A percentile compares a stretch with the other conserved stretches of the same genome.
Evolutionary conservation across 2,329 filamentous ascomycete genomes (phyloP).

Genomic region (Diaporthe eres): DNA sequence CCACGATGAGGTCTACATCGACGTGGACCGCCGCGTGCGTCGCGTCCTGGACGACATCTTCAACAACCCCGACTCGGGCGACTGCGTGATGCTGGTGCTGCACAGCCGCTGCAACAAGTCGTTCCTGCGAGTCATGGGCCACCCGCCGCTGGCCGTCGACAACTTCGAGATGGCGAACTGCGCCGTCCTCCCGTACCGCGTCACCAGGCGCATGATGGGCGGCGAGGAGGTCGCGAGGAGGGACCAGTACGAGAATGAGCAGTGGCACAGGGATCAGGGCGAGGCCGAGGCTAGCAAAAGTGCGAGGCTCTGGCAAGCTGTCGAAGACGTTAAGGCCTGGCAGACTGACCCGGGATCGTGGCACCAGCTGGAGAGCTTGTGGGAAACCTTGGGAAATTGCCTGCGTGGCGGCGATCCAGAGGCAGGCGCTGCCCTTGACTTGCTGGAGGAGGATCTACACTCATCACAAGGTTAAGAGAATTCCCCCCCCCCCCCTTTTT

Average conservation of each 20-base stretch:
- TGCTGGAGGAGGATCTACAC: not conserved
- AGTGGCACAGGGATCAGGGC: not conserved
- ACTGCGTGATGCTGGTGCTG: constrained; percentile 36
- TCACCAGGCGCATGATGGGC: constrained; percentile 11
- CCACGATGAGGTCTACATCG: constrained; percentile 34
- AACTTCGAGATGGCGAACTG: constrained; percentile 31
- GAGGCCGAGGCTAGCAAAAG: not conserved
- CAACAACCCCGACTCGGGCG: not conserved
- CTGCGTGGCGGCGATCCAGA: not conserved
- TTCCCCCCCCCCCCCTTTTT: not conserved
- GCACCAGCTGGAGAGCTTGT: not conserved
- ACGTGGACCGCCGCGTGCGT: constrained; percentile 38
- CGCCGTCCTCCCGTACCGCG: constrained; percentile 35
- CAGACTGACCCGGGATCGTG: not conserved
- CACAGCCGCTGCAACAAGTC: constrained; percentile 40
- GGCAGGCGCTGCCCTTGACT: not conserved
- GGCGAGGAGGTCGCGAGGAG: not conserved
- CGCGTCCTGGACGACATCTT: constrained; percentile 37
- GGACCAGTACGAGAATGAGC: not conserved
- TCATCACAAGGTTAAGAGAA: not conserved
- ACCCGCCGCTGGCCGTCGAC: constrained; percentile 16
- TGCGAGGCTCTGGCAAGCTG: not conserved
- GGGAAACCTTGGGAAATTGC: rapidly evolving
- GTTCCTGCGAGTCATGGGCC: constrained; percentile 37
- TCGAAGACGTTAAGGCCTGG: not conserved